Conservation (phyloP, 176 grass and related monocot genomes). For the Oropetium thomaeum region DNA sequence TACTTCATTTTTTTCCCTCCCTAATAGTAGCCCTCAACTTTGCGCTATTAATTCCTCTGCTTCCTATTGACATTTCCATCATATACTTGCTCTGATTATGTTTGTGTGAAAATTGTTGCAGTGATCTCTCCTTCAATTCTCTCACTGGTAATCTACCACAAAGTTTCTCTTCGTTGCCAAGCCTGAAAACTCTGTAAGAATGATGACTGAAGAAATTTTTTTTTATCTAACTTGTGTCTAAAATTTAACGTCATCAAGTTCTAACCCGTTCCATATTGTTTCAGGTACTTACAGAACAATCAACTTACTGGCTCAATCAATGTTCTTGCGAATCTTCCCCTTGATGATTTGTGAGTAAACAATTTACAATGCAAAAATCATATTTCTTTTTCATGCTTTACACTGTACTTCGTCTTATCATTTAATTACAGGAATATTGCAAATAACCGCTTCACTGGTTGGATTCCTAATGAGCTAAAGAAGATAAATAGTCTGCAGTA, state of each 20-base stretch:
- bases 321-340: conserved; percentile 76
- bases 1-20: conserved; percentile 3
- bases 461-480: conserved; percentile 85
- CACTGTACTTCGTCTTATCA: conserved; percentile 18
- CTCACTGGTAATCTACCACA: conserved; percentile 75
- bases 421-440: conserved; percentile 74
- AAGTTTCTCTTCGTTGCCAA: conserved; percentile 68
- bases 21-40: neutral
- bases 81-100: conserved; percentile 21
- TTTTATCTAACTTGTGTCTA: neutral
- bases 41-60: neutral
- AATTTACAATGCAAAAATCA: conserved; percentile 9
- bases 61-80: neutral
- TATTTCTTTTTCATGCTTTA: conserved; percentile 10
- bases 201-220: neutral
- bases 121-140: conserved; percentile 81
- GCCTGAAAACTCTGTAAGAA: conserved; percentile 78
- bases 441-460: conserved; percentile 88
- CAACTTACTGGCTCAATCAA: conserved; percentile 83
- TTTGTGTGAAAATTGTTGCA: conserved; percentile 31
- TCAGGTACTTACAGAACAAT: conserved; percentile 89
- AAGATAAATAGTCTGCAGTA: conserved; percentile 88
- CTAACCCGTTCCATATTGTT: conserved; percentile 17
- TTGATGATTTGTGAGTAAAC: conserved; percentile 76
- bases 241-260: neutral